Evolutionary conservation across 176 grass and related monocot genomes (phyloP).

Genomic region (Echinochloa phyllopogon): DNA sequence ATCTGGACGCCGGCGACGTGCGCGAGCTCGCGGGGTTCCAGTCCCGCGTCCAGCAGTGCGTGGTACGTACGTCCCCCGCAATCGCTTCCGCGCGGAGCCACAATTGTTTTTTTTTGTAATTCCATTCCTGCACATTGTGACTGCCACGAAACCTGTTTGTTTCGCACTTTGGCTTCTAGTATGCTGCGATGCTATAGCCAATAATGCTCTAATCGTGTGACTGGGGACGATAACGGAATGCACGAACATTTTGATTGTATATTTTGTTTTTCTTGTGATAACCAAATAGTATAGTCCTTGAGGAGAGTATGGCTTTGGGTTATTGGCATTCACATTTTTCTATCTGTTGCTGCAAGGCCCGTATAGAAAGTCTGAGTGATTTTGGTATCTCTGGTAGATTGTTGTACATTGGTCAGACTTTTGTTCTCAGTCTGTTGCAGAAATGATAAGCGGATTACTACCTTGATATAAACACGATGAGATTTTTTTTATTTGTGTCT

Average conservation of each 20-base stretch:
- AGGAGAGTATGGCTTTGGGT: neutral
- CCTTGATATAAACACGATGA: neutral
- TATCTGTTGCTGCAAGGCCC: neutral
- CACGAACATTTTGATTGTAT: no score
- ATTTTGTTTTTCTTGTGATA: neutral
- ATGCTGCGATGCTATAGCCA: neutral
- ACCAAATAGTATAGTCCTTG: neutral
- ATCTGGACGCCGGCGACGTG: slow-evolving; percentile 59
- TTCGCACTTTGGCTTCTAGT: neutral
- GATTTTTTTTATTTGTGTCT: neutral
- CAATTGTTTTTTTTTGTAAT: neutral
- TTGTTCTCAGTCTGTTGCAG: neutral
- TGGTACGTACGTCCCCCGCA: slow-evolving; percentile 55
- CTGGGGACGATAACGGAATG: neutral
- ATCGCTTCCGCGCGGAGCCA: neutral
- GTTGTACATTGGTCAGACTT: neutral
- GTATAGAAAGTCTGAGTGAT: neutral
- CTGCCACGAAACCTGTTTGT: neutral
- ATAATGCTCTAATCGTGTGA: neutral
- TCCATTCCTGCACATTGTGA: neutral
- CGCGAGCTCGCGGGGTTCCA: slow-evolving; percentile 75
- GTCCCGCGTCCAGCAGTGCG: slow-evolving; percentile 81
- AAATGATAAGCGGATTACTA: neutral
- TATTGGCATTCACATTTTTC: neutral
- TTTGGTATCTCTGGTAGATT: neutral